These are phyloP conservation scores for Phialophora chinensis DNA, from an alignment of 2,329 filamentous ascomycete species.

Conservation along the genomic window DNA sequence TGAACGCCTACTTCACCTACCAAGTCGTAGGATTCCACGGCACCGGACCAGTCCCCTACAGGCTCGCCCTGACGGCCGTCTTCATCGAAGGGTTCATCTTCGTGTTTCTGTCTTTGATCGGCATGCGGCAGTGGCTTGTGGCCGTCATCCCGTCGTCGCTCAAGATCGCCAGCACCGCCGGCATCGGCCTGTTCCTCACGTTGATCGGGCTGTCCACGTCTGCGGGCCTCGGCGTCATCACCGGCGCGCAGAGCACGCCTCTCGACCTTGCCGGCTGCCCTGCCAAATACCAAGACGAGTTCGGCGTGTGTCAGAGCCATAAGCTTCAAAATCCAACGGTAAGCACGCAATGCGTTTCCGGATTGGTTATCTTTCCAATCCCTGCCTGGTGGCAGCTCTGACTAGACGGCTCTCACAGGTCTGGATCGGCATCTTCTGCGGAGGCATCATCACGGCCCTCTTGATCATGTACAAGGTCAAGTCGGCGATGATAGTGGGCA, in stretches of 20 bases:
- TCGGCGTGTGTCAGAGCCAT: conserved; percentile 66
- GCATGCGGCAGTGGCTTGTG: conserved; percentile 86
- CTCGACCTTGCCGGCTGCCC: conserved; percentile 77
- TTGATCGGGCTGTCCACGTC: conserved; percentile 72
- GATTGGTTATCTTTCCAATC: neutral
- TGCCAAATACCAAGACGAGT: conserved; percentile 49
- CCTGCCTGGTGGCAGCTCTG: neutral
- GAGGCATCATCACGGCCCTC: conserved; percentile 77
- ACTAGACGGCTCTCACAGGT: neutral
- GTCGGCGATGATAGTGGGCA: conserved; percentile 82
- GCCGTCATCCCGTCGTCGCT: conserved; percentile 81
- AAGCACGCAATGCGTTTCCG: conserved; percentile 36
- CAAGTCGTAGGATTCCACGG: conserved; percentile 80
- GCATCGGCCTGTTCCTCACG: conserved; percentile 80
- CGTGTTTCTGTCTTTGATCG: conserved; percentile 76
- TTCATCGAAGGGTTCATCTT: conserved; percentile 90
- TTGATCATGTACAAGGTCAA: conserved; percentile 86
- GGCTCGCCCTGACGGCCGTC: conserved; percentile 79
- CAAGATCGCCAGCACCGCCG: conserved; percentile 83
- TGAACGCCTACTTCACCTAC: conserved; percentile 62
- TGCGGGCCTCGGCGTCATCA: conserved; percentile 80
- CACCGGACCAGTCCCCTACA: conserved; percentile 72
- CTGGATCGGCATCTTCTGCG: conserved; percentile 88
- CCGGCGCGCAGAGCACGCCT: conserved; percentile 70
- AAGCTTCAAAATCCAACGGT: conserved; percentile 84